Evolutionary conservation across 257 asterid species (phyloP), one percentile per base, ranked within the genome.

Genomic region (Scutellaria galericulata): DNA sequence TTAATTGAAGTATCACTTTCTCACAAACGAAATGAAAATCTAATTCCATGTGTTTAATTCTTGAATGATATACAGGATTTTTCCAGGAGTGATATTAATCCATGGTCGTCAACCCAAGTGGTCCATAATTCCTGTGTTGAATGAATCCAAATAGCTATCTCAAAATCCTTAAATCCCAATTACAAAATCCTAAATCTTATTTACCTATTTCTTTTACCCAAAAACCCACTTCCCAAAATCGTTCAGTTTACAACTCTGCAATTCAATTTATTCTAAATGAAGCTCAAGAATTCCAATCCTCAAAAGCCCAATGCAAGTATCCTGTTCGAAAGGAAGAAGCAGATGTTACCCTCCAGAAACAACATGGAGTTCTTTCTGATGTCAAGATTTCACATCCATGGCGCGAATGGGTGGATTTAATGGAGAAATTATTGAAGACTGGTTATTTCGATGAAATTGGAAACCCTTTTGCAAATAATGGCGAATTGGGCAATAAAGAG

Each of bases 351-450:
- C 77, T 55, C 10, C 59, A 42, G 22, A 64, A 75, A 52, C 59
- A 76, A 14, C 20, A 47, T 59, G 54, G 24, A 5, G 56, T 51
- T 71, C 22, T 8, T 46, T 42, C 79, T 7, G 60, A 44, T 41
- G 66, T 74, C 73, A 78, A 75, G 65, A 83, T 85, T 68, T 83
- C 88, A 60, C 96, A 90, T 63, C 96, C 96, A 27, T 95, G 98
- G 97, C 88, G 84, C 54, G 98, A 95, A 66, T 94, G 97, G 99
- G 86, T 83, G 63, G 86, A 61, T 35, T 80, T 93, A 52, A 84
- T 93, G 93, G 83, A 87, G 53, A 82, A 73, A 59, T 73, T 93
- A 76, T 15, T 83, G 56, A 84, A 76, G 22, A 77, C 35, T 50
- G 98, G 95, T 7, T 92, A 90, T 75, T 88, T 92, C 68, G 86